A percentile compares a stretch with the other conserved stretches of the same genome.
These are phyloP conservation scores for Brassica juncea DNA, from an alignment of 345 rosid genomes.

Conservation along the genomic window DNA sequence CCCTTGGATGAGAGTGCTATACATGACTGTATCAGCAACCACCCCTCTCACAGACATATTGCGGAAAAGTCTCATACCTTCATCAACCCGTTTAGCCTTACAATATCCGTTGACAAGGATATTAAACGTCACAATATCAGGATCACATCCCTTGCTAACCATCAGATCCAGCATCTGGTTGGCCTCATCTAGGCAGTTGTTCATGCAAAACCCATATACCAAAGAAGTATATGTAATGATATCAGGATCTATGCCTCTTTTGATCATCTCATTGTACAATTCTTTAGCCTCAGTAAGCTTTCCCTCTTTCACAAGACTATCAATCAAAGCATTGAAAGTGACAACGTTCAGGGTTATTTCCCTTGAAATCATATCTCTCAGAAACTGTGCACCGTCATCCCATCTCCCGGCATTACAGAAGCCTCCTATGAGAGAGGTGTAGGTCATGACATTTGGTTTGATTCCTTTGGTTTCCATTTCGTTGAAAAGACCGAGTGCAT, in stretches of 20 bases:
- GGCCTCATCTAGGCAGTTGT: conserved; percentile 36
- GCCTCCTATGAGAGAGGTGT: not conserved
- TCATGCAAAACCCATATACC: conserved; percentile 40
- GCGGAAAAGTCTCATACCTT: not conserved
- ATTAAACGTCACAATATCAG: conserved; percentile 15
- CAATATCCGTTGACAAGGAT: not conserved
- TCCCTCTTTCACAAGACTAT: conserved; percentile 30
- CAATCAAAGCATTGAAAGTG: conserved; percentile 1
- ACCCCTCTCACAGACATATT: not conserved
- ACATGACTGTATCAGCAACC: not conserved
- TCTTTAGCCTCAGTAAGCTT: conserved; percentile 31
- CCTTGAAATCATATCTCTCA: conserved; percentile 35
- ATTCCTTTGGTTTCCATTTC: conserved; percentile 8
- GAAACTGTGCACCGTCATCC: conserved; percentile 22
- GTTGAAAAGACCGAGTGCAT: conserved; percentile 2
- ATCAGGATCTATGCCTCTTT: not conserved
- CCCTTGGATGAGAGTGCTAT: conserved; percentile 14
- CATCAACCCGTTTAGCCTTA: conserved; percentile 6
- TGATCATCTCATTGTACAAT: conserved; percentile 18
- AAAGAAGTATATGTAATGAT: conserved; percentile 38
- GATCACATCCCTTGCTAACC: conserved; percentile 25
- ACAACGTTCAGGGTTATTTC: not conserved
- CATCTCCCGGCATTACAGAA: conserved; percentile 10
- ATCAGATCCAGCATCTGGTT: conserved; percentile 19
- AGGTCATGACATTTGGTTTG: not conserved